These are phyloP conservation scores for Gyromitra esculenta DNA, from an alignment of 2,329 filamentous ascomycete genomes.

Conservation along the genomic window DNA sequence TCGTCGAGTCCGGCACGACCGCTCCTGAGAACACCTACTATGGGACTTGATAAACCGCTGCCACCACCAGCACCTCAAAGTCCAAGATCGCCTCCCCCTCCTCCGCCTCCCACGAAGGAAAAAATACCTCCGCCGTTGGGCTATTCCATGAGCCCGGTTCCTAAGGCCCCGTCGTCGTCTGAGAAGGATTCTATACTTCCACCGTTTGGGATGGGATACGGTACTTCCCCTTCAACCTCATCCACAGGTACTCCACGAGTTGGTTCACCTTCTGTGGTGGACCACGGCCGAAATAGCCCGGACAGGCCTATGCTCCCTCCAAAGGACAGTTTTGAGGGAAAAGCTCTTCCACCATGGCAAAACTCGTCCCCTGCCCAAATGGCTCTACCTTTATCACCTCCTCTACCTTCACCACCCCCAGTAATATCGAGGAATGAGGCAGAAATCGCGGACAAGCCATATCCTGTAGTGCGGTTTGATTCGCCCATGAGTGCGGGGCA, in stretches of 20 bases:
- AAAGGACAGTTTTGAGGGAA: conserved; percentile 27
- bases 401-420: conserved; percentile 14
- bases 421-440: conserved; percentile 5
- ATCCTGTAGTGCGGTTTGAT: conserved; percentile 7
- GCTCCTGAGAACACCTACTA: conserved; percentile 31
- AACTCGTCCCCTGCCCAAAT: conserved; percentile 6
- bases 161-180: conserved; percentile 12
- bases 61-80: conserved; percentile 23
- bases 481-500: conserved; percentile 15
- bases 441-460: not conserved
- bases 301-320: conserved; percentile 41
- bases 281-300: conserved; percentile 3
- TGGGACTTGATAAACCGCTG: conserved; percentile 44
- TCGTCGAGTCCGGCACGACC: conserved; percentile 41
- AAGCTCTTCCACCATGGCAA: conserved; percentile 17
- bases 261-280: conserved; percentile 2
- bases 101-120: conserved; percentile 37
- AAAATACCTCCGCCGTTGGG: conserved; percentile 14
- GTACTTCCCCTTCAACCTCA: conserved; percentile 1
- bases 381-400: conserved; percentile 21
- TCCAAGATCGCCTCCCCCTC: conserved; percentile 22
- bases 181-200: conserved; percentile 24
- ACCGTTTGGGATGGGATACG: conserved; percentile 38
- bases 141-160: not conserved
- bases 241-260: not conserved